A percentile compares a stretch with the other conserved stretches of the same genome.
Conservation (phyloP, 2,329 filamentous ascomycete genomes). For the Arthrobotrys iridis region DNA sequence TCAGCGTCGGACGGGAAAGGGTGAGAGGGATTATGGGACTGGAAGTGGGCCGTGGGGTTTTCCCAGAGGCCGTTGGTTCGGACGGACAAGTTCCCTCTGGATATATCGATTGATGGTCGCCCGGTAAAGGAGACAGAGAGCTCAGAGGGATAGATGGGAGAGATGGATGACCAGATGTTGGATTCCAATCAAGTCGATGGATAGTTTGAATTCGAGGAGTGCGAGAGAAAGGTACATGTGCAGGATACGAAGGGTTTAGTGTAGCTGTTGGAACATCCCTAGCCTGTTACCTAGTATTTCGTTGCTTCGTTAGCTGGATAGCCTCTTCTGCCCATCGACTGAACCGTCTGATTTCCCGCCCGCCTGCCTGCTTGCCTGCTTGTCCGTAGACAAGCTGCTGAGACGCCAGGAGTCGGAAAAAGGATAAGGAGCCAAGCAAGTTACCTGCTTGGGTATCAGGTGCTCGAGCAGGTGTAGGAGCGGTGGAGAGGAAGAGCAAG, state of each 20-base stretch:
- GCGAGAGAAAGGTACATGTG: neutral
- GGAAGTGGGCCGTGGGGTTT: neutral
- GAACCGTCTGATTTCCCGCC: too few species aligned
- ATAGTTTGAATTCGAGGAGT: neutral
- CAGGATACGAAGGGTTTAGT: conserved; percentile 7
- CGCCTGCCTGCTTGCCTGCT: neutral
- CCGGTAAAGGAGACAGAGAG: neutral
- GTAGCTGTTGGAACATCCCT: conserved; percentile 17
- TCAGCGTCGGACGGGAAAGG: neutral
- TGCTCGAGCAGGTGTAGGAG: neutral
- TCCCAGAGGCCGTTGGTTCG: neutral
- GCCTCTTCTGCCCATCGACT: neutral
- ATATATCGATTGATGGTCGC: conserved; percentile 9
- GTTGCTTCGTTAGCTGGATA: too few species aligned
- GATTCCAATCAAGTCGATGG: neutral
- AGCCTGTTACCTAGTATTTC: conserved; percentile 25
- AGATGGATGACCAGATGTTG: neutral
- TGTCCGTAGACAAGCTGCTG: neutral
- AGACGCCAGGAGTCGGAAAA: conserved; percentile 32
- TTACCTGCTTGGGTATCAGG: neutral
- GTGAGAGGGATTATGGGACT: neutral
- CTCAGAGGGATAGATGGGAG: neutral
- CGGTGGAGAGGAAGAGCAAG: conserved; percentile 4
- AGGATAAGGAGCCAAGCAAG: neutral
- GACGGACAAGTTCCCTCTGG: neutral